phyloP scores from a whole-genome alignment of 2,329 filamentous ascomycete genomes.

The Pseudovirgaria hyperparasitica region DNA sequence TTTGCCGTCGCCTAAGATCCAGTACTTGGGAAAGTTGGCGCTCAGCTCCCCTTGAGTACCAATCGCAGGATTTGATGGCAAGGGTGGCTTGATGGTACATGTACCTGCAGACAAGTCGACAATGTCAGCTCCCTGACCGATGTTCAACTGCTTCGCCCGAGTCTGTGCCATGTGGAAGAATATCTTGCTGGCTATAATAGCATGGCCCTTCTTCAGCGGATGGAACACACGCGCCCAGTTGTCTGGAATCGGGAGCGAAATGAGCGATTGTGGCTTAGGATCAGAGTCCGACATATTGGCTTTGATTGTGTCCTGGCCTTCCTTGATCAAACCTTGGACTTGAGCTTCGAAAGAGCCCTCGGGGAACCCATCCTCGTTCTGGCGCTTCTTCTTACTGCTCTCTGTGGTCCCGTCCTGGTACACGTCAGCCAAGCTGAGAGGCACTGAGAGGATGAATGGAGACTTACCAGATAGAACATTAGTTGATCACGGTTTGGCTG shows the following conservation, averaged over 20 bases:
- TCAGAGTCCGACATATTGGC: conserved; percentile 1
- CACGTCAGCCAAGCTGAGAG: too few relatives aligned
- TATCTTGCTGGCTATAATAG: conserved; percentile 1
- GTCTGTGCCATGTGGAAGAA: too few relatives aligned
- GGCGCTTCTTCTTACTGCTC: neutral
- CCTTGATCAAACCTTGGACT: conserved; percentile 2
- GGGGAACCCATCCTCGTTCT: neutral
- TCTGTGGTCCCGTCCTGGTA: too few relatives aligned
- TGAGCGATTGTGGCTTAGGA: neutral
- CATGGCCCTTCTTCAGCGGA: conserved; percentile 1
- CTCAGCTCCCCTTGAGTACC: too few relatives aligned
- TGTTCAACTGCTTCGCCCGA: too few relatives aligned
- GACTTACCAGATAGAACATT: conserved; percentile 2
- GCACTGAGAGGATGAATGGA: neutral
- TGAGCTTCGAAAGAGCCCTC: conserved; percentile 2
- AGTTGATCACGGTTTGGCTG: conserved; percentile 2
- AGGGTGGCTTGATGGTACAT: too few relatives aligned
- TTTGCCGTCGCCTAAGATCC: too few relatives aligned
- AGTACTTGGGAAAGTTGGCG: too few relatives aligned
- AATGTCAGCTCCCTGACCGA: too few relatives aligned
- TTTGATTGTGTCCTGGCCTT: conserved; percentile 1
- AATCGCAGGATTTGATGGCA: too few relatives aligned
- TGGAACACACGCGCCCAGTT: conserved; percentile 1
- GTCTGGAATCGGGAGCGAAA: neutral
- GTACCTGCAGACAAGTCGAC: too few relatives aligned